Base-by-base conservation (phyloP, 768 basidiomycete genomes). In the Lentinula guzmanii region DNA sequence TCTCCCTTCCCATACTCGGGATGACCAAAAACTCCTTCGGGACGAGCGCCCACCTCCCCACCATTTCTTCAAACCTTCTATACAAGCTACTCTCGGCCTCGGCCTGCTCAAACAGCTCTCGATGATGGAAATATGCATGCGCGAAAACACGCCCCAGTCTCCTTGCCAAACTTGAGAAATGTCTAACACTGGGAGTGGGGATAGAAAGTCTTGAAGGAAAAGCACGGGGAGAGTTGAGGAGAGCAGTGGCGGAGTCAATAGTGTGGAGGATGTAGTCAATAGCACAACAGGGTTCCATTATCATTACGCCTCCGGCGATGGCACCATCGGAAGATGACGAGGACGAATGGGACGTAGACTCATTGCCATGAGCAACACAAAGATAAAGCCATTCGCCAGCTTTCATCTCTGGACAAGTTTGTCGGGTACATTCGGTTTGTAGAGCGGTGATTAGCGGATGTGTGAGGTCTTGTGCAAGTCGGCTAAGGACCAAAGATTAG, bases 311-410 rank as follows among this genome's bases (percentile, higher is more conserved):
- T 2, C 45, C 45, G 8, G n/a, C n/a, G 8, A 9, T 8, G 18
- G n/a, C 18, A 24, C 18, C 11, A n/a, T 46, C 45, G 9, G 45
- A 43, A 43, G 42, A 45, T 10, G 43, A 18, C 7, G 43, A 46
- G 6, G 45, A 46, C 4, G 21, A 46, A 46, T 43, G 42, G 5
- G 45, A 46, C 21, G 45, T 46, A 6, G 45, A 21, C 61, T 91
- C 91, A 68, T 87, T 91, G 21, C 92, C 93, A 73, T 98, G 95
- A 0, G 94, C 95, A 42, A 95, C 94, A 66, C 96, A 98, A 5
- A 98, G 76, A 74, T 97, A 98, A 33, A 93, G 80, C 96, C 96
- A 98, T 77, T 98, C 93, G 60, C 92, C 93, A n/a, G 95, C 95
- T 73, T 95, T 95, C 96, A 99, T 99, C 75, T 96, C 89, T 1